Evolutionary conservation across 306 rosid genomes (phyloP).

Genomic region (Casuarina cunninghamiana): DNA sequence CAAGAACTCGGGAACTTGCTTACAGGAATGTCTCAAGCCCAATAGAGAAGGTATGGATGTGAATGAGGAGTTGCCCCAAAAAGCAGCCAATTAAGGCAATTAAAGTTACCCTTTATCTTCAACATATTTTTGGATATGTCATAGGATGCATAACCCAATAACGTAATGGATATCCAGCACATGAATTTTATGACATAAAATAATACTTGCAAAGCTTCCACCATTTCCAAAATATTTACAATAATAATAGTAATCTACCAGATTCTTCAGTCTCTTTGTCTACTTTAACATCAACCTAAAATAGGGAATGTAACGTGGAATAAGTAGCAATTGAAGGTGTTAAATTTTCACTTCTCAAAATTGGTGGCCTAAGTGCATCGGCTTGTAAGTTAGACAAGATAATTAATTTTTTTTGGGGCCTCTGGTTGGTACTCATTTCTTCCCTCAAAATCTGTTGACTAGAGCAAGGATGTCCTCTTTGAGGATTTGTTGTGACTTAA

Average conservation of each 20-base stretch:
- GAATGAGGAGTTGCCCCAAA: neutral
- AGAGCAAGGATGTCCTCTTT: slow-evolving; percentile 5
- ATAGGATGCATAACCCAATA: neutral
- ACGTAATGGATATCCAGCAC: neutral
- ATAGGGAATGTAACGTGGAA: too few species aligned
- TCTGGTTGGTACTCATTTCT: neutral
- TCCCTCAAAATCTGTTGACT: neutral
- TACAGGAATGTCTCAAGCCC: neutral
- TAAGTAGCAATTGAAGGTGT: too few species aligned
- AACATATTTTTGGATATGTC: neutral
- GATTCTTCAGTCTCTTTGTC: too few species aligned
- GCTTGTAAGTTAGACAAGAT: too few species aligned
- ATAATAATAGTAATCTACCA: too few species aligned
- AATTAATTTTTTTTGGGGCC: too few species aligned
- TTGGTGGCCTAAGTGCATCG: too few species aligned
- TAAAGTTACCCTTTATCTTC: neutral
- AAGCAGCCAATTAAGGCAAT: neutral
- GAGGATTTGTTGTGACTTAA: neutral
- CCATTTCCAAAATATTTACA: too few species aligned
- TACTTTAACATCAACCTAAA: too few species aligned
- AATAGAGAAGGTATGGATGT: neutral
- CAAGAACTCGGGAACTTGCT: neutral
- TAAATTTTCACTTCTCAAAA: too few species aligned
- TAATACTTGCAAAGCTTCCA: too few species aligned
- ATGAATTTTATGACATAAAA: neutral